Evolutionary conservation across 176 grass and related monocot genomes (phyloP), one percentile per base, ranked within the genome.

Genomic region (Paspalum vaginatum): DNA sequence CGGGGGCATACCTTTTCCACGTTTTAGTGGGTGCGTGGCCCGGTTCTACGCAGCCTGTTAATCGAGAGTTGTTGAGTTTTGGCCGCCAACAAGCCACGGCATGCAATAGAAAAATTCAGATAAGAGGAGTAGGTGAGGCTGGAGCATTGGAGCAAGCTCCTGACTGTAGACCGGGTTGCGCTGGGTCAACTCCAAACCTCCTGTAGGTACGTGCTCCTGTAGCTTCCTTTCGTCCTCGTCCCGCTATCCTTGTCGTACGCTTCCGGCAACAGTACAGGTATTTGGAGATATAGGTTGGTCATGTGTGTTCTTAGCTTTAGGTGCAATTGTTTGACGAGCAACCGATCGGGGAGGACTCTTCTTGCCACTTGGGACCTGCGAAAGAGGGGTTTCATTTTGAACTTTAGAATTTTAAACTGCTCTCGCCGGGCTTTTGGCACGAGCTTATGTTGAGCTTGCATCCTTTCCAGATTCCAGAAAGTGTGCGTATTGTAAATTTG

Each of bases 11-110:
- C 32, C 68, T 68, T 68, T 64, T 76, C 77, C 87, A 85, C 77
- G 87, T 70, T 81, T 75, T 11, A 40, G 52, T 24, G 70, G 81
- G 80, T 13, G 24, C 69, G 81, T 88, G 65, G 27, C 67, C 56
- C 22, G 26, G 58, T 51, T 27, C 11, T 50, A 21, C 46, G 74
- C 27, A 4, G 58, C 75, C 50, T 57, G 46, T 69, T 54, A n/a
- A 62, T 51, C 16, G 5, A 18, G 81, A 85, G 70, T 80, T 42
- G 87, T 53, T 89, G 70, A 70, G 66, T 73, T 47, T 13, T 13
- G 83, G 18, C 50, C 40, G 75, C 4, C 40, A 24, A 71, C 14
- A 44, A 12, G 22, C 14, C 10, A n/a, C 41, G 65, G 58, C 25
- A 22, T 38, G n/a, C 57, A 6, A 32, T 43, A 65, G 1, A 61